Evolutionary conservation across 805 yeast species (phyloP).

Genomic region (Candida hungchunana): DNA sequence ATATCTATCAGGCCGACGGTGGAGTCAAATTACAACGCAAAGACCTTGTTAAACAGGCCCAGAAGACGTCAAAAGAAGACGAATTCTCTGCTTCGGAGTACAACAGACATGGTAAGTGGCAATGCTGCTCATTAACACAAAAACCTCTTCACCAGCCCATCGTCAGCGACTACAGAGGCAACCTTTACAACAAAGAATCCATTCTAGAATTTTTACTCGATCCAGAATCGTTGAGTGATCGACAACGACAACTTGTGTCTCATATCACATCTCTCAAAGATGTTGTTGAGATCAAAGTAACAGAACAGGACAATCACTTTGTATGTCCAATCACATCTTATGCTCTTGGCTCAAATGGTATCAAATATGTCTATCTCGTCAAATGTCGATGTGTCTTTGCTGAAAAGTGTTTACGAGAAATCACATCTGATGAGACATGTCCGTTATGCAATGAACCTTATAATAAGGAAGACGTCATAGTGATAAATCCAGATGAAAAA

Average conservation of each 20-base stretch:
- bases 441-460: constrained; percentile 37
- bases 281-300: constrained; percentile 38
- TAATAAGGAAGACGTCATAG: constrained; percentile 31
- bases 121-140: constrained; percentile 43
- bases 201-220: constrained; percentile 53
- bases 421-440: constrained; percentile 27
- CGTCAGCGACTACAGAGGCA: constrained; percentile 67
- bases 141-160: constrained; percentile 45
- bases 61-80: constrained; percentile 5
- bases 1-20: constrained; percentile 63
- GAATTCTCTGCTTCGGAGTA: constrained; percentile 24
- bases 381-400: constrained; percentile 43
- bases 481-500: constrained; percentile 30
- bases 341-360: constrained; percentile 32
- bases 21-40: constrained; percentile 61
- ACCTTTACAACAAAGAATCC: constrained; percentile 58
- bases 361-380: constrained; percentile 41
- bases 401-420: constrained; percentile 27
- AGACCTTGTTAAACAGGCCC: constrained; percentile 36
- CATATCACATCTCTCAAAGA: constrained; percentile 41
- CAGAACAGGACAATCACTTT: constrained; percentile 22
- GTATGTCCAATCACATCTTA: constrained; percentile 37
- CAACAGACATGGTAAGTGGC: constrained; percentile 34
- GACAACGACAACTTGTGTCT: constrained; percentile 24
- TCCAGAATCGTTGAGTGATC: constrained; percentile 26